phyloP scores from a whole-genome alignment of 2,329 filamentous ascomycete species.

The Ophiostoma tasmaniense region DNA sequence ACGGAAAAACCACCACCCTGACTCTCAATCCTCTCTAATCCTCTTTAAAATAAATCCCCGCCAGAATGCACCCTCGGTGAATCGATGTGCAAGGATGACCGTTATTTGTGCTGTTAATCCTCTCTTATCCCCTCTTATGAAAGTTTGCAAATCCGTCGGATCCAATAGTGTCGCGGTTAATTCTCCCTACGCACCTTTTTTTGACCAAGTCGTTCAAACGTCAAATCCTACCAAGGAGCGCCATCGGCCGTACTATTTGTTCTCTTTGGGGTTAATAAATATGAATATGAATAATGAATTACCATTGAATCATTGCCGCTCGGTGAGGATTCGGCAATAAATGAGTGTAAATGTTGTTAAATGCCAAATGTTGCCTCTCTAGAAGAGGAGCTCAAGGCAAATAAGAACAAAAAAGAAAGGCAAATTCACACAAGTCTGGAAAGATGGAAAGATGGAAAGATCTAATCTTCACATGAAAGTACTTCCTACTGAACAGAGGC shows the following conservation, averaged over 20 bases:
- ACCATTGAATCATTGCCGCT: too few species aligned
- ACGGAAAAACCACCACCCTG: neutral
- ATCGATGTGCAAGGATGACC: neutral
- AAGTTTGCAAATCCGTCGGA: neutral
- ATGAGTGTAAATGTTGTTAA: too few species aligned
- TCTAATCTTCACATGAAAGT: neutral
- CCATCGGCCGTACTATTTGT: neutral
- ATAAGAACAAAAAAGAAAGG: too few species aligned
- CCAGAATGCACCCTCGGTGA: conserved; percentile 4
- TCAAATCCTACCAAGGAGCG: neutral
- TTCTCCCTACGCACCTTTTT: neutral
- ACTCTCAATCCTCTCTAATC: neutral
- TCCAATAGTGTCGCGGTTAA: neutral
- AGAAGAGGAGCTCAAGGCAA: too few species aligned
- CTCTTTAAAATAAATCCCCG: neutral
- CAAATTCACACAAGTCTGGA: too few species aligned
- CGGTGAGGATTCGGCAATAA: too few species aligned
- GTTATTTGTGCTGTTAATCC: neutral
- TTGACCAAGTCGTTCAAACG: neutral
- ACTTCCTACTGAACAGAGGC: neutral
- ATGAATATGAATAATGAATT: too few species aligned
- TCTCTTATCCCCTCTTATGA: neutral
- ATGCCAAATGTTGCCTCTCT: too few species aligned
- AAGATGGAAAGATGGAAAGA: too few species aligned
- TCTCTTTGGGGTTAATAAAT: too few species aligned